phyloP scores from a whole-genome alignment of 2,329 filamentous ascomycete species.

The Nemania sp. region DNA sequence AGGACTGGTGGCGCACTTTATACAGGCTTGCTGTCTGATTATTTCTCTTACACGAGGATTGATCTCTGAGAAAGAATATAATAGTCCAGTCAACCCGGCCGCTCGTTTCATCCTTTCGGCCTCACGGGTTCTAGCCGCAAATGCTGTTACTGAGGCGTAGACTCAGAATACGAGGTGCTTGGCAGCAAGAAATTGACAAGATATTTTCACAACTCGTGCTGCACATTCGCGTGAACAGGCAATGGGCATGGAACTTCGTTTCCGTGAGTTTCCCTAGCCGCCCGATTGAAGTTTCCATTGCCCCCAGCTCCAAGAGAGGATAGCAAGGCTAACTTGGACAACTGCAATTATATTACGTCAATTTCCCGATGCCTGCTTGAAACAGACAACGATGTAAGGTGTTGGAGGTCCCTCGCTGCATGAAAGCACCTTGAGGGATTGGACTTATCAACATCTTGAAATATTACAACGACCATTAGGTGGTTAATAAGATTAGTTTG shows the following conservation, averaged over 20 bases:
- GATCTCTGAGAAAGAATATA: background rate
- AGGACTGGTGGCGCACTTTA: conserved; percentile 10
- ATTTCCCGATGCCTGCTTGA: background rate
- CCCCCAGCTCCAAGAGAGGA: background rate
- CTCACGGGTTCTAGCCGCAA: background rate
- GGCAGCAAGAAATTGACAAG: background rate
- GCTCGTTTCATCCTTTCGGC: background rate
- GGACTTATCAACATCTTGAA: too few species aligned
- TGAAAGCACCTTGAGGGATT: background rate
- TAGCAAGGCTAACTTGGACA: background rate
- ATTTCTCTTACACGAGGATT: background rate
- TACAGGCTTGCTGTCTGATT: background rate
- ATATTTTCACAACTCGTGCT: background rate
- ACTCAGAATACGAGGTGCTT: conserved; percentile 3
- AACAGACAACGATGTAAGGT: too few species aligned
- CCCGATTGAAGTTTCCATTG: conserved; percentile 18
- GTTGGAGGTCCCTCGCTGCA: too few species aligned
- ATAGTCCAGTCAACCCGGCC: background rate
- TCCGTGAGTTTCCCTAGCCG: conserved; percentile 8
- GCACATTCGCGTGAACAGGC: background rate
- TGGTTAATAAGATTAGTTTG: background rate
- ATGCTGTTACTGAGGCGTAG: conserved; percentile 14
- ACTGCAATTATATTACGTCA: background rate
- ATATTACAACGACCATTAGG: too few species aligned
- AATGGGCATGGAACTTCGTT: background rate